Base-by-base conservation (phyloP, 2,329 filamentous ascomycete genomes). In the Fragosphaeria purpurea region DNA sequence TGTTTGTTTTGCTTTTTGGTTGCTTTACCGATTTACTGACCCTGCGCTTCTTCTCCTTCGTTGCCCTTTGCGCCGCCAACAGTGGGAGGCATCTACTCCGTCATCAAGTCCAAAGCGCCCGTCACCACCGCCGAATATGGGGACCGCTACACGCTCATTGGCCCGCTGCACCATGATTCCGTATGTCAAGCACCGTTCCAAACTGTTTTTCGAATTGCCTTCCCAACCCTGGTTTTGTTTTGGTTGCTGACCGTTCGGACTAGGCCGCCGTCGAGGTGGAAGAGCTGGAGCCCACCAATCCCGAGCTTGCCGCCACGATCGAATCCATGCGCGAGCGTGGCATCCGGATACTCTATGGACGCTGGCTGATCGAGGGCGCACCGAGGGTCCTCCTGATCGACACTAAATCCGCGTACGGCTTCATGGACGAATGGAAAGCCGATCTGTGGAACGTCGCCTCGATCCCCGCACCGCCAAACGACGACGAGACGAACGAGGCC, bases 41-140 rank as follows among this genome's bases (percentile, higher is more conserved):
- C 9, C 33, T 42, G 13, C 39, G 44, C 38, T 37, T 47, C 47
- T 30, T 39, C 12, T 34, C 31, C 38, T 3, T 3, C 22, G 22
- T 32, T 39, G 8, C 11, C 8, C 7, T 4, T 40, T 33, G 33
- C 7, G 35, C 41, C 44, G 51, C 3, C 8, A 22, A 12, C 51
- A 94, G 93, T 98, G 55, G 93, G 93, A 64, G 93, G 93, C 62
- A 98, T 98, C 71, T 98, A 98, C 76, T 97, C 91, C 12, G 93
- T 98, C 58, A 83, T 98, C 70, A 98, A 98, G 71, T 98, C 93
- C 55, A 98, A 98, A 70, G 91, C 93, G 39, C 91, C 93, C 47
- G 93, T 97, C 55, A 97, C 93, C 42, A 96, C 91, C 1, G 89
- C 89, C 55, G 93, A 98, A 70, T 98, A 97, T 93, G 93, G 93